phyloP scores from a whole-genome alignment of 202 grass and related monocot genomes.

The Miscanthus sacchariflorus region DNA sequence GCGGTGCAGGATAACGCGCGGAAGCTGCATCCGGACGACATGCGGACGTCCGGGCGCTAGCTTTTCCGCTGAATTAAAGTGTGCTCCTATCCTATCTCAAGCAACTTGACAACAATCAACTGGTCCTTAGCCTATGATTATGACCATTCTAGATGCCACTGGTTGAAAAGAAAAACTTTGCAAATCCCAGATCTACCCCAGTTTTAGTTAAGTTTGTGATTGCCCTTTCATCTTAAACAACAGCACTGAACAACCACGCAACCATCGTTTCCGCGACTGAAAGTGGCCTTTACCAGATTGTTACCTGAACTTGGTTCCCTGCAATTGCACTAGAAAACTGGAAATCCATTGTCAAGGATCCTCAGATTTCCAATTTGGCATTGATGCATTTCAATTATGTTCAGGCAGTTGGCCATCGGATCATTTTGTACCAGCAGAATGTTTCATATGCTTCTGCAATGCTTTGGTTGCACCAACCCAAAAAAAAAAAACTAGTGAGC shows the following conservation, averaged over 20 bases:
- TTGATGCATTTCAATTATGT: background rate
- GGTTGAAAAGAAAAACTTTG: background rate
- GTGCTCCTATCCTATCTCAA: background rate
- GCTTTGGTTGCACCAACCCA: background rate
- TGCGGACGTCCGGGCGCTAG: too few relatives aligned
- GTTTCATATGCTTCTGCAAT: background rate
- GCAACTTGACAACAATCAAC: background rate
- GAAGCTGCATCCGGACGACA: too few relatives aligned
- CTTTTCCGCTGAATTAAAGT: background rate
- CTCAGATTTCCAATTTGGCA: background rate
- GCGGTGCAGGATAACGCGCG: too few relatives aligned
- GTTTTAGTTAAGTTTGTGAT: background rate
- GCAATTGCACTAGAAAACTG: background rate
- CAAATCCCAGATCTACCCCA: background rate
- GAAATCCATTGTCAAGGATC: background rate
- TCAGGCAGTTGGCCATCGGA: background rate
- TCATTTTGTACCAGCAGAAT: background rate
- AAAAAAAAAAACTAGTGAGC: background rate
- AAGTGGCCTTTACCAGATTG: background rate
- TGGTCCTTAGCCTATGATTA: too few relatives aligned
- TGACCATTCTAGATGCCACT: background rate
- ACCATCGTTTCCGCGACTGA: background rate
- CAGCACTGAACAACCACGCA: background rate
- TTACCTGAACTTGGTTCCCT: background rate
- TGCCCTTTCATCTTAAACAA: background rate